Evolutionary conservation across 179 eudicot genomes (phyloP), one percentile per base, ranked within the genome.

Genomic region (Vitellaria paradoxa): DNA sequence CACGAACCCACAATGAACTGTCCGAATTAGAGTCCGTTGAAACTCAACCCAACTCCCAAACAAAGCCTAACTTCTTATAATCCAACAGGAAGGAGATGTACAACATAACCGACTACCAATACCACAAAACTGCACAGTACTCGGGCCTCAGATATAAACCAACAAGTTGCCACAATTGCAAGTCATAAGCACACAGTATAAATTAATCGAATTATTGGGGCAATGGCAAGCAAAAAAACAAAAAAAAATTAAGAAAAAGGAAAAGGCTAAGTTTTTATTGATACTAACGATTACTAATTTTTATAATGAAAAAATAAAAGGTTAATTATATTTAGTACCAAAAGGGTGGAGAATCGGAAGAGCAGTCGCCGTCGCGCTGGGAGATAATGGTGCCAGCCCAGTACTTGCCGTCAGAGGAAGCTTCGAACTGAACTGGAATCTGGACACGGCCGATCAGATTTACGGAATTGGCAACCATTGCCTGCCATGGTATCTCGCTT

Each of bases 341-440:
- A 42, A 76, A 52, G 57, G 78, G 62, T 23, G 77, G 63, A 53
- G 40, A 50, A 61, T 40, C 59, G 8, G 57, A 53, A 42, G 65
- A 76, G 37, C 37, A 2, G 49, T 40, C 55, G 1, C 8, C 73
- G 9, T 68, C 60, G 14, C 76, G 77, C 47, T 85, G 88, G 81
- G 83, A 76, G 80, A 93, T 77, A 37, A 88, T 45, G 57, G 93
- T 88, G 18, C 72, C 82, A 78, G 93, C 93, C 86, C 90, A 86
- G 42, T 76, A 70, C 45, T 88, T 86, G 5, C 97, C 97, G 71
- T 90, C 86, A 0, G 70, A 23, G 7, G 73, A 73, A 68, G 82
- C 65, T 60, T 81, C 61, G 66, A 88, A 86, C 64, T 81, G 75
- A 52, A 92, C 81, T 0, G 98, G 92, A 7, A 70, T 72, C 65